Evolutionary conservation across 495 filamentous ascomycete species (phyloP).

Genomic region (Xylaria telfairii): DNA sequence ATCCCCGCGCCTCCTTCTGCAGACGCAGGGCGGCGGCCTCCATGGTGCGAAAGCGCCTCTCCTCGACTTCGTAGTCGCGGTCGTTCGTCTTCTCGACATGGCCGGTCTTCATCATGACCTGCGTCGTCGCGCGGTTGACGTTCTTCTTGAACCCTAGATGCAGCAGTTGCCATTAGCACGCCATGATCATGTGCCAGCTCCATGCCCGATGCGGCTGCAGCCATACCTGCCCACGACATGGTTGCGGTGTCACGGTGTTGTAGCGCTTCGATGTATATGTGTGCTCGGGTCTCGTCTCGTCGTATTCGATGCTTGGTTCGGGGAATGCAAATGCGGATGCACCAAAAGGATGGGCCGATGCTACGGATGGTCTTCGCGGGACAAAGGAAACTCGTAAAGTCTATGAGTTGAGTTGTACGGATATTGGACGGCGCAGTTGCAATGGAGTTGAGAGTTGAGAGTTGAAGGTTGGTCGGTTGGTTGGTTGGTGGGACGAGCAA

Average conservation of each 20-base stretch:
- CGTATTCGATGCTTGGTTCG: neutral
- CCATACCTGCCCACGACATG: conserved; percentile 68
- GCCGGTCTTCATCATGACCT: conserved; percentile 99
- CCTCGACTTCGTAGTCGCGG: conserved; percentile 97
- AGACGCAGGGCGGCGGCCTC: conserved; percentile 88
- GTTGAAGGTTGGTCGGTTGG: neutral
- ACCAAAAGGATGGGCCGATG: neutral
- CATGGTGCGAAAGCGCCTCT: conserved; percentile 95
- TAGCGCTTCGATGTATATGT: neutral
- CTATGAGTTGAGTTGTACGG: neutral
- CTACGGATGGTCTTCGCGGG: neutral
- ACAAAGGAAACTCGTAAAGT: neutral
- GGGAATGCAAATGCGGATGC: neutral
- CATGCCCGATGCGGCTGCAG: neutral
- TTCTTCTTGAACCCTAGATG: conserved; percentile 93
- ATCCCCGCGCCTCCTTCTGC: conserved; percentile 97
- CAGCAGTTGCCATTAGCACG: conserved; percentile 14
- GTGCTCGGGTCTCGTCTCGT: conserved; percentile 5
- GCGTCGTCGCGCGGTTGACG: conserved; percentile 97
- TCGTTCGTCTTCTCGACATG: conserved; percentile 98
- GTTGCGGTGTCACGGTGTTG: conserved; percentile 38
- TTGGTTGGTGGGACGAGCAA: neutral
- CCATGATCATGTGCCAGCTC: conserved; percentile 8
- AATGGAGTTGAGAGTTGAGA: neutral
- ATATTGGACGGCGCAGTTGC: conserved; percentile 5